phyloP scores from a whole-genome alignment of 768 basidiomycete genomes.

The Lentinula lateritia region DNA sequence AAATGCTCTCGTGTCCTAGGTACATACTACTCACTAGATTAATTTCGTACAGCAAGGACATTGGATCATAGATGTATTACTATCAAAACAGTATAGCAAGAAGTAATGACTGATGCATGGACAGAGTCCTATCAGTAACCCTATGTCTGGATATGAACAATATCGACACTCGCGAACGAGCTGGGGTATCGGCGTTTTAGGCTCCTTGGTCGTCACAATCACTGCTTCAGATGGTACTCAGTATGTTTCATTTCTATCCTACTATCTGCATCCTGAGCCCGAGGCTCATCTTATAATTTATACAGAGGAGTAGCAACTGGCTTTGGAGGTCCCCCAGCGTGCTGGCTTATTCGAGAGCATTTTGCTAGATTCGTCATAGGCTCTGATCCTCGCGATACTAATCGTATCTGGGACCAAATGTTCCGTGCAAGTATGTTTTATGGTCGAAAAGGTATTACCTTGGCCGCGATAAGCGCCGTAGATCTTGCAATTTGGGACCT shows the following conservation, averaged over 20 bases:
- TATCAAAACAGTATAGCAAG: too few relatives aligned
- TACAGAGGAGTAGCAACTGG: slow-evolving; percentile 22
- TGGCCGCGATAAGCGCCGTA: slow-evolving; percentile 24
- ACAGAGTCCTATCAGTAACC: slow-evolving; percentile 11
- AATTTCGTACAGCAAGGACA: slow-evolving; percentile 14
- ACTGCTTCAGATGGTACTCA: slow-evolving; percentile 22
- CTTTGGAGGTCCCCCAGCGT: slow-evolving; percentile 24
- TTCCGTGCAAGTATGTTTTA: slow-evolving; percentile 25
- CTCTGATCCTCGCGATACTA: slow-evolving; percentile 22
- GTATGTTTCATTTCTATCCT: background rate
- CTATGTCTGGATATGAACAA: slow-evolving; percentile 21
- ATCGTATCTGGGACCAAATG: slow-evolving; percentile 25
- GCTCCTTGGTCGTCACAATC: slow-evolving; percentile 23
- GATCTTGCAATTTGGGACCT: slow-evolving; percentile 27
- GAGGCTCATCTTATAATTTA: background rate
- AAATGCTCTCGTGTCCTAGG: background rate
- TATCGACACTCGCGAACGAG: slow-evolving; percentile 22
- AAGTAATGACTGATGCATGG: background rate
- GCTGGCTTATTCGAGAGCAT: slow-evolving; percentile 25
- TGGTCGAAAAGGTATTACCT: slow-evolving; percentile 23
- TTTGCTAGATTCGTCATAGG: slow-evolving; percentile 24
- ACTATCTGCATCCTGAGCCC: background rate
- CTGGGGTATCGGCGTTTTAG: slow-evolving; percentile 24
- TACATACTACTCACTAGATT: background rate
- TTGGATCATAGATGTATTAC: slow-evolving; percentile 19